Conservation (phyloP, 805 yeast species). For the Ogataea nonfermentans region DNA sequence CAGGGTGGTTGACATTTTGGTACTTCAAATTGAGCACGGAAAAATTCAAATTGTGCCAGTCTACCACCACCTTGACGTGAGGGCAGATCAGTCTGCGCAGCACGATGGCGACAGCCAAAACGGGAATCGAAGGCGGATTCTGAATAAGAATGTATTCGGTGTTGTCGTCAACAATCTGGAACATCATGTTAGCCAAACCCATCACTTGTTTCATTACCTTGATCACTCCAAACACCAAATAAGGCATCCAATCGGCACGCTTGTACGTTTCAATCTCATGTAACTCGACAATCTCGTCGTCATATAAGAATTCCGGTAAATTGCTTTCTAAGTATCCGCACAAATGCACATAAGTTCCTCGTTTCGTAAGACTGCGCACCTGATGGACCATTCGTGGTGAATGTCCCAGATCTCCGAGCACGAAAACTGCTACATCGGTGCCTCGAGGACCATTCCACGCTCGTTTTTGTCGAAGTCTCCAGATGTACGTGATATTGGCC, state of each 20-base stretch:
- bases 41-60: slow-evolving; percentile 95
- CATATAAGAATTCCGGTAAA: slow-evolving; percentile 50
- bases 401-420: slow-evolving; percentile 90
- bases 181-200: slow-evolving; percentile 47
- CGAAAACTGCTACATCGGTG: slow-evolving; percentile 70
- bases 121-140: slow-evolving; percentile 93
- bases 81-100: slow-evolving; percentile 44
- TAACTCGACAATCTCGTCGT: slow-evolving; percentile 46
- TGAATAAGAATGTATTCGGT: slow-evolving; percentile 72
- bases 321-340: slow-evolving; percentile 76
- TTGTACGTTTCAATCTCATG: slow-evolving; percentile 42
- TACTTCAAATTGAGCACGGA: slow-evolving; percentile 72
- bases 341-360: slow-evolving; percentile 72
- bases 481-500: slow-evolving; percentile 35
- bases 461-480: slow-evolving; percentile 13
- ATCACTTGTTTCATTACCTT: slow-evolving; percentile 62
- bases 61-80: slow-evolving; percentile 68
- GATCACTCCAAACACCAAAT: slow-evolving; percentile 49
- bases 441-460: slow-evolving; percentile 20
- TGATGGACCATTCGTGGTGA: slow-evolving; percentile 95
- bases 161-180: slow-evolving; percentile 52
- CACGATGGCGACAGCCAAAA: slow-evolving; percentile 60
- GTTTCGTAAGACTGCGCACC: slow-evolving; percentile 68
- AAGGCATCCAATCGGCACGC: slow-evolving; percentile 46
- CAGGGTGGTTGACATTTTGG: slow-evolving; percentile 50